phyloP scores from a whole-genome alignment of 2,329 filamentous ascomycete genomes.

The Diaporthe velutina region DNA sequence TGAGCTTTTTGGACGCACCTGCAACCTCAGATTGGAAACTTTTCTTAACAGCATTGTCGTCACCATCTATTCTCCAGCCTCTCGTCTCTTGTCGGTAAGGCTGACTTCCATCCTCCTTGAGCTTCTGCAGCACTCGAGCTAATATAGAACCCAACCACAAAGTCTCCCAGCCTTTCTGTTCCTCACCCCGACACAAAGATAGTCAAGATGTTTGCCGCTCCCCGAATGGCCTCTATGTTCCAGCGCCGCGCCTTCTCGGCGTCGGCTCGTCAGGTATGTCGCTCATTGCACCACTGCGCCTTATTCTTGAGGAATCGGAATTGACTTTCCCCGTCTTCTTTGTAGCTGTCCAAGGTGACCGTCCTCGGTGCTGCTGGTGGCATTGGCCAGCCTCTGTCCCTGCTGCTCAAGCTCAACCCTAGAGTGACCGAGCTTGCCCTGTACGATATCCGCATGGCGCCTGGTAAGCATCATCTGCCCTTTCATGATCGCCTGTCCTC shows the following conservation, averaged over 20 bases:
- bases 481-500: neutral
- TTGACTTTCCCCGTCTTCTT: conserved; percentile 25
- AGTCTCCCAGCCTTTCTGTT: conserved; percentile 13
- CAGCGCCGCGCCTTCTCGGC: conserved; percentile 87
- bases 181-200: conserved; percentile 8
- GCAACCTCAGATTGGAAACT: conserved; percentile 34
- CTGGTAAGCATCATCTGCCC: conserved; percentile 70
- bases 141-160: neutral
- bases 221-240: conserved; percentile 72
- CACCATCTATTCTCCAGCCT: conserved; percentile 15
- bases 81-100: conserved; percentile 3
- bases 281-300: conserved; percentile 12
- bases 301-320: neutral
- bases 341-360: conserved; percentile 93
- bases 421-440: conserved; percentile 93
- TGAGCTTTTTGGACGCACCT: conserved; percentile 32
- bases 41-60: conserved; percentile 28
- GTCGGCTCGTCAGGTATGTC: conserved; percentile 78
- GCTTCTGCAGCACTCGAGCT: neutral
- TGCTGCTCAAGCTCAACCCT: conserved; percentile 98
- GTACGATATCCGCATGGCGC: conserved; percentile 96
- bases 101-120: conserved; percentile 6
- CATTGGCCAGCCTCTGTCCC: conserved; percentile 97
- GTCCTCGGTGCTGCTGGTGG: conserved; percentile 97
- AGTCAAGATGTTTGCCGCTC: conserved; percentile 80